Evolutionary conservation across 176 grass and related monocot genomes (phyloP).

Genomic region (Zoysia japonica): DNA sequence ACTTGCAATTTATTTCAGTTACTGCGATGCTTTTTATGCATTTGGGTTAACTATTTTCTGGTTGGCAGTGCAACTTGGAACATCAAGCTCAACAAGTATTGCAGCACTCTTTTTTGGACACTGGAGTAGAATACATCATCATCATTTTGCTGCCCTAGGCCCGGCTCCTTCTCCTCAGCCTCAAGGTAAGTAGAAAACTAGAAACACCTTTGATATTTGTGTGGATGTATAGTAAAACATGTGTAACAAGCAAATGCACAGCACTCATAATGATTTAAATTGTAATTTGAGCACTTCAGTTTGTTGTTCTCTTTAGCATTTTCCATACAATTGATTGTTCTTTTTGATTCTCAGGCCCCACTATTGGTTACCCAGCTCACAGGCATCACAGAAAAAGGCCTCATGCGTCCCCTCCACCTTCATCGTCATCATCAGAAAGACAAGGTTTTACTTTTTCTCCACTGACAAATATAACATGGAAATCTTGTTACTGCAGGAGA

Average conservation of each 20-base stretch:
- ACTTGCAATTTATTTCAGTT: conserved; percentile 1
- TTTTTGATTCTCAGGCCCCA: conserved; percentile 37
- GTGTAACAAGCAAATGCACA: not conserved
- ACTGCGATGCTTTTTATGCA: conserved; percentile 15
- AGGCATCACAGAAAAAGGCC: conserved; percentile 55
- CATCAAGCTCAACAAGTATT: conserved; percentile 51
- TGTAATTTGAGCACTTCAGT: not conserved
- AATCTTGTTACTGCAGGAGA: conserved; percentile 24
- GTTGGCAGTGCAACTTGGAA: conserved; percentile 42
- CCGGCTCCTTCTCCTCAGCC: conserved; percentile 45
- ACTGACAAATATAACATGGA: not conserved
- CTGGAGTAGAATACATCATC: conserved; percentile 40
- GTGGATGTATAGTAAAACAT: not conserved
- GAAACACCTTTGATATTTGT: conserved; percentile 13
- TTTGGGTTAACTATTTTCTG: not conserved
- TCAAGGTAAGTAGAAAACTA: conserved; percentile 52
- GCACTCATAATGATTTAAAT: not conserved
- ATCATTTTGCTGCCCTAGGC: conserved; percentile 38
- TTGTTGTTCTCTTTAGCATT: not conserved
- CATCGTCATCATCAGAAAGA: conserved; percentile 43
- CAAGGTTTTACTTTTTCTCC: conserved; percentile 54
- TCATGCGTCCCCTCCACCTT: conserved; percentile 42
- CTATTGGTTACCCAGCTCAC: conserved; percentile 29
- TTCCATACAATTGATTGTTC: not conserved
- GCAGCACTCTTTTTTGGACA: conserved; percentile 39